A percentile compares a stretch with the other conserved stretches of the same genome.
These are phyloP conservation scores for Ceratocystis papillata DNA, from an alignment of 2,329 filamentous ascomycete species.

Conservation along the genomic window DNA sequence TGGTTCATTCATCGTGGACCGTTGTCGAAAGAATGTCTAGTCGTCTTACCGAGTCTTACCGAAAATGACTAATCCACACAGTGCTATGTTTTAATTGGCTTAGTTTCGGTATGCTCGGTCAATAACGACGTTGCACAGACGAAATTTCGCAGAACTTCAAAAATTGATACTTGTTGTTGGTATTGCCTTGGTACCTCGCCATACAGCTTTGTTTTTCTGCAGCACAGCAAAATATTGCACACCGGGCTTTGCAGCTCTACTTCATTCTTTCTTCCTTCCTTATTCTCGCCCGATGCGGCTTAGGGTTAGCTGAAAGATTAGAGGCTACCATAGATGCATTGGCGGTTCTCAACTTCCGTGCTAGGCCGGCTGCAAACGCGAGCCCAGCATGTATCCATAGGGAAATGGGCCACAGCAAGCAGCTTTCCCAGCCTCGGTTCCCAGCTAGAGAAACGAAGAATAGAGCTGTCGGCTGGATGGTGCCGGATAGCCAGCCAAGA, in stretches of 20 bases:
- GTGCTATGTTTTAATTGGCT: neutral
- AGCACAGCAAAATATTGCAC: neutral
- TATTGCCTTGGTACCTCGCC: neutral
- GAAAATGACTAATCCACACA: constrained; percentile 6
- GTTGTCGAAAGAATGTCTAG: neutral
- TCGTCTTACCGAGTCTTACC: constrained; percentile 6
- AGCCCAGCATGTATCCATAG: constrained; percentile 5
- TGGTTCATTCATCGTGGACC: neutral
- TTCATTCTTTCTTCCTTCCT: neutral
- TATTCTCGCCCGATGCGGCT: constrained; percentile 5
- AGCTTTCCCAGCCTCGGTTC: neutral
- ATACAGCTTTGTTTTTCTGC: neutral
- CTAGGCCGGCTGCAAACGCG: constrained; percentile 20
- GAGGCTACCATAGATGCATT: constrained; percentile 20
- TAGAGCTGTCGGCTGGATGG: constrained; percentile 7
- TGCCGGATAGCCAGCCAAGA: constrained; percentile 10
- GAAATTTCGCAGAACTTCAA: constrained; percentile 10
- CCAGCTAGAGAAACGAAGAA: neutral
- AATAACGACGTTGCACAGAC: constrained; percentile 13
- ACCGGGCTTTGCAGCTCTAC: neutral
- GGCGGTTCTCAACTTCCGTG: constrained; percentile 22
- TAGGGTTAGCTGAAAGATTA: constrained; percentile 15
- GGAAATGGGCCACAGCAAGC: neutral
- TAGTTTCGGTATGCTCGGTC: constrained; percentile 15
- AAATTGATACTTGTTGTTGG: neutral